Evolutionary conservation across 768 basidiomycete species (phyloP), one percentile per base, ranked within the genome.

Genomic region (Hygrocybe coccinea): DNA sequence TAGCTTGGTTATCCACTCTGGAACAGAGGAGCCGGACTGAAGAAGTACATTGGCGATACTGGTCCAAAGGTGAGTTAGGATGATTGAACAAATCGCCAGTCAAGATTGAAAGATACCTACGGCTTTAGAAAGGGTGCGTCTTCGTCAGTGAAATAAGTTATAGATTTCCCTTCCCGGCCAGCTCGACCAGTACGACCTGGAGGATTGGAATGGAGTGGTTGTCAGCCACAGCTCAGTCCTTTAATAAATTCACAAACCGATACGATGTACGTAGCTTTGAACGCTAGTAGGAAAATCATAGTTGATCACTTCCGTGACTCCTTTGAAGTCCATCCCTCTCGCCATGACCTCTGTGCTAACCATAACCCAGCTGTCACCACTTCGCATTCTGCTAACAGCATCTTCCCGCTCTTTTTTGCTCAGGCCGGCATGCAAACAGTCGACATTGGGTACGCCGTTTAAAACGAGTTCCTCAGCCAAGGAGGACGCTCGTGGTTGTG

Each of bases 271-370:
- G 65, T 99, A 99, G 65, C 90, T 94, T 69, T 95, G 93, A 2
- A 95, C 87, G 53, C 84, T 95, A 37, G 88, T 93, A 2, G 97
- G 97, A 71, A 98, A 97, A 71, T 97, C 95, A 64, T 90, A 95
- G 69, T 97, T 99, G 66, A 98, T 87, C 9, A 99, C 94, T 65
- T 97, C 90, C 56, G 85, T 78, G 50, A 95, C 84, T 9, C 95
- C 94, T 68, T 87, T 89, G 76, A 99, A 98, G 67, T 98, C 97
- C 87, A 99, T 94, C 2, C 97, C 97, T 62, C 97, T 82, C 21
- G 92, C 93, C 91, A 98, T 90, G 50, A 98, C 90, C 68, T 99
- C 97, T 21, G 97, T 99, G 60, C 87, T 91, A 45, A 99, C 81
- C 81, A 98, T 83, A 34, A 95, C 83, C 97, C 97, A 98, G 57